These are phyloP conservation scores for Platanthera zijinensis DNA, from an alignment of 106 monocot genomes.

Conservation along the genomic window DNA sequence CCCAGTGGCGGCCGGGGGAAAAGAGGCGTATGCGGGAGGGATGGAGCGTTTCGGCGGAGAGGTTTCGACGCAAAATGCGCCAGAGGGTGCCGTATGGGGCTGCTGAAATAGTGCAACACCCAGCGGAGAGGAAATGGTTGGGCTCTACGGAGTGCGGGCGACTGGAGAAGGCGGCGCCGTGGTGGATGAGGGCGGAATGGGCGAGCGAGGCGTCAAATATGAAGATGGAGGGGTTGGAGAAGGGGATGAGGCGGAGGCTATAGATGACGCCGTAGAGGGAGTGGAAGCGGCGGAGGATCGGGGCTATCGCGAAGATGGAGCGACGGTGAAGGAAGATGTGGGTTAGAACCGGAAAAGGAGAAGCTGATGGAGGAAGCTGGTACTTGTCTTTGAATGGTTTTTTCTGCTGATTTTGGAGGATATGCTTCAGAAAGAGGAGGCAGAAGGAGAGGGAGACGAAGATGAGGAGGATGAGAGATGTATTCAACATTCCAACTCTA, in stretches of 20 bases:
- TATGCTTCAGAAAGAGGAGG: neutral
- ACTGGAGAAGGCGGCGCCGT: slow-evolving; percentile 19
- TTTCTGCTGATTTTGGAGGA: neutral
- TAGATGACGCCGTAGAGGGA: slow-evolving; percentile 16
- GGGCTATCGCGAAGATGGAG: neutral
- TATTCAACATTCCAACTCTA: neutral
- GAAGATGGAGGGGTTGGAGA: slow-evolving; percentile 14
- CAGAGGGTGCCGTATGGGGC: slow-evolving; percentile 18
- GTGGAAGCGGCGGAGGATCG: slow-evolving; percentile 8
- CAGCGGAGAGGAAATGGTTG: neutral
- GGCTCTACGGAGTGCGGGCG: slow-evolving; percentile 2
- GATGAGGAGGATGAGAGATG: neutral
- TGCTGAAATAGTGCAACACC: slow-evolving; percentile 4
- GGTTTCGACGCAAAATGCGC: slow-evolving; percentile 27
- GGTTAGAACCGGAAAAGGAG: slow-evolving; percentile 19
- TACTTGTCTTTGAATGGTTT: neutral
- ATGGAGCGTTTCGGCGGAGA: slow-evolving; percentile 17
- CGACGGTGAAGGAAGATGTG: slow-evolving; percentile 16
- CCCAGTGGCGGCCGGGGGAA: slow-evolving; percentile 11
- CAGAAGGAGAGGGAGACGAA: neutral
- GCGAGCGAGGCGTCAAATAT: slow-evolving; percentile 13
- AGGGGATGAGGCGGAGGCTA: slow-evolving; percentile 17
- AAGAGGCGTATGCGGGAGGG: slow-evolving; percentile 9
- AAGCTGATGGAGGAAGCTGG: slow-evolving; percentile 25
- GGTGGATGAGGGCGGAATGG: slow-evolving; percentile 20